Evolutionary conservation across 805 yeast genomes (phyloP), one percentile per base, ranked within the genome.

Genomic region (Cyberlindnera meyerae): DNA sequence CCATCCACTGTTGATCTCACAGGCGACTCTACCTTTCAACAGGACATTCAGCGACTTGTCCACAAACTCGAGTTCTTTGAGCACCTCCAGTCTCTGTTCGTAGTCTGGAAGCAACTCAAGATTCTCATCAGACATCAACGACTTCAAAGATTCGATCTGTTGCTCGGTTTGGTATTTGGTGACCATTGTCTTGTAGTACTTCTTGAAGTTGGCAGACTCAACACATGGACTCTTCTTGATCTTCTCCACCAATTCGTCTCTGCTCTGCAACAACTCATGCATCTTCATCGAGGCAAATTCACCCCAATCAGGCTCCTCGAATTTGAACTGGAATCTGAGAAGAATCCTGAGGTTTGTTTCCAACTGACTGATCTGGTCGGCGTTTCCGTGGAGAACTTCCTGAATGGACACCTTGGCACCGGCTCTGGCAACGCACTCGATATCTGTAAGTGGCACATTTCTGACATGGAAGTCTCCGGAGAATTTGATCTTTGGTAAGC

Each of bases 81-180:
- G 66, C 4, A 93, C 96, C 27, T 71, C 72, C 27, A 93, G 63
- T 49, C 98, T 75, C 58, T 86, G 95, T 53, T 87, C 94, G 55
- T 93, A 93, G 55, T 93, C 96, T 0, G 98, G 97, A 25, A 93
- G 67, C 31, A 93, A 65, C 47, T 86, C 96, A 51, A 93, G 64
- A 52, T 89, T 93, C 49, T 89, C 95, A 41, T 86, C 95, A 1
- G 95, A 81, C 45, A 88, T 73, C 32, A 82, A 63, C 31, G 71
- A 68, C 48, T 76, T 76, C 49, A 86, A 57, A 0, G 68, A 58
- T 9, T 63, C 71, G 16, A 89, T 79, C 40, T 78, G 68, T 11
- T 57, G 51, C 38, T 70, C 66, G 16, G 83, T 54, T 20, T 54
- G 40, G 37, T 66, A 65, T 42, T 70, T 74, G 31, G 67, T 62